Base-by-base conservation (phyloP, 768 basidiomycete species). In the Kwoniella sp. region DNA sequence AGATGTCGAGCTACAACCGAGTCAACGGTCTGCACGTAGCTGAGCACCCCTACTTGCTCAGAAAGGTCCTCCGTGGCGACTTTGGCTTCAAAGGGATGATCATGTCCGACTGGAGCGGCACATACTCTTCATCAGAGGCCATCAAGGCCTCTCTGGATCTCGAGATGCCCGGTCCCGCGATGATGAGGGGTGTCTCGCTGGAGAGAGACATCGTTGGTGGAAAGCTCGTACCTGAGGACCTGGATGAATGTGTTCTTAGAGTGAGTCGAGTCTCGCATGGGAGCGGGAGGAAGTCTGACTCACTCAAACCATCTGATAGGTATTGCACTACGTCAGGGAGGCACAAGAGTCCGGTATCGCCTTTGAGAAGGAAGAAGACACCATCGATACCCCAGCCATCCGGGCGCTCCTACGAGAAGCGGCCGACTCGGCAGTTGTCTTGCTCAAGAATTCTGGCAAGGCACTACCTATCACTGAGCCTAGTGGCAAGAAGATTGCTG, bases 41-140 rank as follows among this genome's bases (percentile, higher is more conserved):
- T 1, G 90, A 92, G 79, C 86, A 87, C 74, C 81, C 80, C 1
- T 77, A 82, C 55, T 79, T 92, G 25, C 76, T 92, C 12, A 82
- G 82, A 24, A 83, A 88, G 27, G 84, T 90, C 50, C 82, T 90
- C 2, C 82, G 89, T n/a, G 83, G 60, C 9, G 90, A 91, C 70
- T 91, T 89, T 88, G 84, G 85, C 46, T 90, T 85, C 70, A 82
- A 87, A 21, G 88, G 88, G 1, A 79, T 86, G 82, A 82, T 89
- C 59, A 91, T 92, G 89, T 90, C 88, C 60, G 91, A 91, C 75
- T 92, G 90, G 90, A 88, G 77, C 22, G 90, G 90, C 0, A 80
- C 85, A 1, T 90, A 90, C 80, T 85, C 86, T 55, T 81, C 89
- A 29, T 86, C 86, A 66, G 81, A 83, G 29, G 81, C 83, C 24